Evolutionary conservation across 257 asterid species (phyloP), one percentile per base, ranked within the genome.

Genomic region (Solanum tarijense): DNA sequence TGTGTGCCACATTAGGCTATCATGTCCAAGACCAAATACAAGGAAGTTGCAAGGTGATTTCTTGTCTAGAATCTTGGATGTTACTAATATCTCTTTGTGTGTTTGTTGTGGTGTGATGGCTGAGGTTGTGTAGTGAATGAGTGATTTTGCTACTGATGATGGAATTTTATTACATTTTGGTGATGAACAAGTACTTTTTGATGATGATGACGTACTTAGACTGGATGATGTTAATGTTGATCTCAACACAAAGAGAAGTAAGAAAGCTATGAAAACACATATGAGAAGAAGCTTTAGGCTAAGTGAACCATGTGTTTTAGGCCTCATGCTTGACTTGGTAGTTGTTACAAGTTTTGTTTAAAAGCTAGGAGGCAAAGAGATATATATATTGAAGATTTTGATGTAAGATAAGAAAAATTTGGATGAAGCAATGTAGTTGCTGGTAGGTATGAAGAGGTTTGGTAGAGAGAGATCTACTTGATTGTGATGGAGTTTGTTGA

Each of bases 1-100:
- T 23, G 96, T 88, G 88, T 91, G 94, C 99, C 99, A 95, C 99
- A 96, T 95, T 0, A 96, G 94, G 91, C 98, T 96, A 65, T 95
- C 99, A 82, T 95, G 98, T 84, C 98, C 98, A 14, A 95, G 93
- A 18, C 99, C 99, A 55, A 96, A 96, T 1, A 95, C 92, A 2
- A 96, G 90, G 91, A 96, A 95, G 91, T 94, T 95, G 92, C 98
- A 92, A 1, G 99, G 98, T 65, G 98, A 94, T 52, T 82, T 89
- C 62, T 78, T 79, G 25, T 94, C 95, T 5, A 95, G 88, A 87
- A 94, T 86, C 86, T 87, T 90, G 14, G 96, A 92, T 0, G 98
- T 88, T 8, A 95, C 93, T 27, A 95, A 90, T 43, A 96, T 95
- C 86, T 96, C 99, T 62, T 90, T 92, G 34, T 90, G 90, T 32